These are phyloP conservation scores for Dryas drummondii DNA, from an alignment of 306 rosid genomes.

Conservation along the genomic window DNA sequence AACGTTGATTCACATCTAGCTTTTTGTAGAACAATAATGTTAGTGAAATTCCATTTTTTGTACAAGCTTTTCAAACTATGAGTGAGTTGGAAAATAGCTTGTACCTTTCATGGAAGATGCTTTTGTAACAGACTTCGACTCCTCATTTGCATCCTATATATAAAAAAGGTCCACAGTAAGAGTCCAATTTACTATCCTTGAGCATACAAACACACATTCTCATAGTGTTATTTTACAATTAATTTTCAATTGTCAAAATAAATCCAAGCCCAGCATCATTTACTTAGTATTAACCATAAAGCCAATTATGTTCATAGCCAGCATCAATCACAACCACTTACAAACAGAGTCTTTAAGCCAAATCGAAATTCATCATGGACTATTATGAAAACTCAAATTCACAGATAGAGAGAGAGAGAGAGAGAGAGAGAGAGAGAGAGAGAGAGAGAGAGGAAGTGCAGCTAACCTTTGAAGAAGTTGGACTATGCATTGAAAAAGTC, in stretches of 20 bases:
- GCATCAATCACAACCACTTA: no score
- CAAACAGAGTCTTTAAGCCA: no score
- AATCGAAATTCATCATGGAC: no score
- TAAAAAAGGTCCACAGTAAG: not conserved
- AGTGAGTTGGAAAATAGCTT: slow-evolving; percentile 5
- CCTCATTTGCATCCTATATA: slow-evolving; percentile 76
- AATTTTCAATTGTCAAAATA: not conserved
- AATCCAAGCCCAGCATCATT: slow-evolving; percentile 2
- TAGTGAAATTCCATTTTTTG: not conserved
- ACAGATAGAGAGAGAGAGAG: no score
- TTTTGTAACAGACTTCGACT: slow-evolving; percentile 86
- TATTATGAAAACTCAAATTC: no score
- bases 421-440: no score
- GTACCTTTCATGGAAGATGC: slow-evolving; percentile 91
- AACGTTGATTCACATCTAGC: not conserved
- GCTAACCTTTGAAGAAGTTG: no score
- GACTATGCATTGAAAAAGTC: no score
- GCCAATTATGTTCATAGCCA: not conserved
- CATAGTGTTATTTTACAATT: not conserved
- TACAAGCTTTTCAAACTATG: slow-evolving; percentile 15
- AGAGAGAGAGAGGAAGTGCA: no score
- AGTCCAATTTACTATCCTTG: slow-evolving; percentile 1
- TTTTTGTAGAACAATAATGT: not conserved
- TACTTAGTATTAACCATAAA: not conserved
- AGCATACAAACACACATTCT: not conserved